These are phyloP conservation scores for Aspergillus ustus DNA, from an alignment of 2,329 filamentous ascomycete genomes.

Conservation along the genomic window DNA sequence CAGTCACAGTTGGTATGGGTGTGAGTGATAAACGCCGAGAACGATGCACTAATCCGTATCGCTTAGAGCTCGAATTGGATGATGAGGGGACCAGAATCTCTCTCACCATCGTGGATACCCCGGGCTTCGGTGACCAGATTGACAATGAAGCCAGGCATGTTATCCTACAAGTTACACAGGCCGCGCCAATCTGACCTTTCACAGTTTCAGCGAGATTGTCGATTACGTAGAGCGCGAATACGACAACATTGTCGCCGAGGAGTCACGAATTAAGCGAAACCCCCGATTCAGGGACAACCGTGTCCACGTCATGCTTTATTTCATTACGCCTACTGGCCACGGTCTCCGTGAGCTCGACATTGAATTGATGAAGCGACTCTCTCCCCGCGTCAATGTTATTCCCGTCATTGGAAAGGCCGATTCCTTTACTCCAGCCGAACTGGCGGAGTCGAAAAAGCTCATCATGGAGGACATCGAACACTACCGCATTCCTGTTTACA, in stretches of 20 bases:
- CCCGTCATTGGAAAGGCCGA: conserved; percentile 98
- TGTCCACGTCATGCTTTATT: conserved; percentile 97
- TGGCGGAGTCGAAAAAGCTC: conserved; percentile 98
- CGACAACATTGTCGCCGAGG: conserved; percentile 97
- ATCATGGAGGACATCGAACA: conserved; percentile 99
- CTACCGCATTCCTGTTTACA: conserved; percentile 99
- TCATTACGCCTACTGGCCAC: conserved; percentile 97
- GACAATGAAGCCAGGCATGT: conserved; percentile 95
- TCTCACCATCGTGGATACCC: conserved; percentile 96
- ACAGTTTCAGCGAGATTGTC: conserved; percentile 94
- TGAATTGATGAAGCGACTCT: conserved; percentile 98
- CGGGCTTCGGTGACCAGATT: conserved; percentile 97
- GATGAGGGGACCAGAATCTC: conserved; percentile 98
- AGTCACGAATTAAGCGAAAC: conserved; percentile 99
- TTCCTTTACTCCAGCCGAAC: conserved; percentile 91
- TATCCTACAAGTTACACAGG: conserved; percentile 6
- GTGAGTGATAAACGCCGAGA: not conserved
- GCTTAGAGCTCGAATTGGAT: conserved; percentile 78
- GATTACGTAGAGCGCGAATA: conserved; percentile 99
- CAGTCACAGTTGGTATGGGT: conserved; percentile 87
- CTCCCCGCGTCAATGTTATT: conserved; percentile 97
- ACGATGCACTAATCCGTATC: conserved; percentile 15
- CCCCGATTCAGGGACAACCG: conserved; percentile 99
- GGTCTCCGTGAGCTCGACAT: conserved; percentile 98
- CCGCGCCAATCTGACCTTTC: conserved; percentile 29